Evolutionary conservation across 2,329 filamentous ascomycete species (phyloP).

Genomic region (Colletotrichum chlorophyti): DNA sequence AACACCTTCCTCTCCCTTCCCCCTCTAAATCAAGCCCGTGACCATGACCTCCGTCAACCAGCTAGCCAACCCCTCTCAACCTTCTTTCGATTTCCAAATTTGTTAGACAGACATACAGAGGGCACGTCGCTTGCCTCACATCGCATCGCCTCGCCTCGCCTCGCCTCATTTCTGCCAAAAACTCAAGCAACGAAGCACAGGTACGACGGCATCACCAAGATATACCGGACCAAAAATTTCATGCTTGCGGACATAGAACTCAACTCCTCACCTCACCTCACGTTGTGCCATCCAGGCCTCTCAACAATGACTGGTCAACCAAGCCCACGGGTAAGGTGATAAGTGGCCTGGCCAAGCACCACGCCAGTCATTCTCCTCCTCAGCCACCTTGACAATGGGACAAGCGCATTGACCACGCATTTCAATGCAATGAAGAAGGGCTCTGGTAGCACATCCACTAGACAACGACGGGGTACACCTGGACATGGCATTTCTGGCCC

Average conservation of each 20-base stretch:
- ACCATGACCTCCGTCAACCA: not conserved
- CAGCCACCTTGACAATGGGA: slow-evolving; percentile 21
- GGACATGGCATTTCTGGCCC: slow-evolving; percentile 9
- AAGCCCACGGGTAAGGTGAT: slow-evolving; percentile 3
- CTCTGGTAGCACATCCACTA: no score
- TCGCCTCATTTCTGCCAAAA: not conserved
- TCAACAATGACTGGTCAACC: not conserved
- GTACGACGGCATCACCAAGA: not conserved
- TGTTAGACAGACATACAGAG: no score
- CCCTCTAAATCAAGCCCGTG: no score
- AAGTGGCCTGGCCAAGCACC: slow-evolving; percentile 10
- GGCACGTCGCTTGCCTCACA: not conserved
- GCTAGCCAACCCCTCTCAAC: no score
- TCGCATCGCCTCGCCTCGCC: not conserved
- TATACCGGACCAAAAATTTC: not conserved
- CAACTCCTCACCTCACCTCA: no score
- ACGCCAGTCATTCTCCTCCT: slow-evolving; percentile 9
- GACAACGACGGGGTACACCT: slow-evolving; percentile 21
- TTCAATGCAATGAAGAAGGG: slow-evolving; percentile 29
- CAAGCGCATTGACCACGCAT: slow-evolving; percentile 23
- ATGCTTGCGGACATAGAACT: not conserved
- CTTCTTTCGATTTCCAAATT: no score
- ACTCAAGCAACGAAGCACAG: not conserved
- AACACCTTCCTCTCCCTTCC: no score
- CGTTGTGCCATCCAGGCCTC: no score